These are phyloP conservation scores for Gaeumannomyces sp. DNA, from an alignment of 2,329 filamentous ascomycete genomes.

Conservation along the genomic window DNA sequence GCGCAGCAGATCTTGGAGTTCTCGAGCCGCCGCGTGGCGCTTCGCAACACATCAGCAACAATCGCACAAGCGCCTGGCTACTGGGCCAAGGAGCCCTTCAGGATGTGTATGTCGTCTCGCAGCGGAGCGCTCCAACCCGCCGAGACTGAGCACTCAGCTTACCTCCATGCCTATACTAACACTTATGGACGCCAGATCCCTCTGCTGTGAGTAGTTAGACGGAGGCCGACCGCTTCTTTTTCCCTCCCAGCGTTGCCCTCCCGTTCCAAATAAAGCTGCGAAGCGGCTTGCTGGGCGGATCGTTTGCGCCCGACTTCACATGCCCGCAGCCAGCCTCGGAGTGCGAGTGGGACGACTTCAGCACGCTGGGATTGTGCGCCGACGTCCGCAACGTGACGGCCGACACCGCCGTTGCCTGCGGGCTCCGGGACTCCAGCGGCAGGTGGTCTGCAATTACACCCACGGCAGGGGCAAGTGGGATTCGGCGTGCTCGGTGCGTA, in stretches of 20 bases:
- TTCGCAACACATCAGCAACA: neutral
- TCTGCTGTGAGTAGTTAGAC: neutral
- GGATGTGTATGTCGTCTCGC: neutral
- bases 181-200: neutral
- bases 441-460: neutral
- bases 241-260: neutral
- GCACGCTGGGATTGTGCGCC: neutral
- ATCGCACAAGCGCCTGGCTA: neutral
- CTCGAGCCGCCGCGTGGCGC: neutral
- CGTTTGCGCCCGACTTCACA: neutral
- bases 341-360: neutral
- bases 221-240: neutral
- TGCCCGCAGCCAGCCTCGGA: neutral
- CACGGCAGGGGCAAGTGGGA: neutral
- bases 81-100: neutral
- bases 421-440: neutral
- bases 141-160: too few species aligned
- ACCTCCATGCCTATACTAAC: neutral
- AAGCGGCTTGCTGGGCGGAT: neutral
- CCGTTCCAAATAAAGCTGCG: neutral
- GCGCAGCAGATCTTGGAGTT: conserved; percentile 17
- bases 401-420: neutral
- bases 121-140: too few species aligned
- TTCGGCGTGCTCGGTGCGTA: neutral
- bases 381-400: neutral